Evolutionary conservation across 495 filamentous ascomycete genomes (phyloP).

Genomic region (Penicillium paradoxum): DNA sequence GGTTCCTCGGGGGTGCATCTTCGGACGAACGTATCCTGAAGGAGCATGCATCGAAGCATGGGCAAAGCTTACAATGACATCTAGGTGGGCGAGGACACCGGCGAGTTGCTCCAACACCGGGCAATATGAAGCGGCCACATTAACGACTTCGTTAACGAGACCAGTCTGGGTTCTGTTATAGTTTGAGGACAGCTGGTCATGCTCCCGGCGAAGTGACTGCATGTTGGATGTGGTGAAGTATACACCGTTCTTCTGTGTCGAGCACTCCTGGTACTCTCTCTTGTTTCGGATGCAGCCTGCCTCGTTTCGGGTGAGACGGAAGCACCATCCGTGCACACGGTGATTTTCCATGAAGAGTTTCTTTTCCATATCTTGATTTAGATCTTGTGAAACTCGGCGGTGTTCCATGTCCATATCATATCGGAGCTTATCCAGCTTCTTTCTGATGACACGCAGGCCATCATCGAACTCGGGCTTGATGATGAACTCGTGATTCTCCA

Average conservation of each 20-base stretch:
- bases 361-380: slow-evolving; percentile 94
- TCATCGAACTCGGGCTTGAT: slow-evolving; percentile 99
- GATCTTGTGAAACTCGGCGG: slow-evolving; percentile 65
- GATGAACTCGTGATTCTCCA: slow-evolving; percentile 96
- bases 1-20: slow-evolving; percentile 82
- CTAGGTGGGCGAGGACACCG: slow-evolving; percentile 84
- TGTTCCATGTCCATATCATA: slow-evolving; percentile 84
- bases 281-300: slow-evolving; percentile 91
- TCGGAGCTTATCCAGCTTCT: slow-evolving; percentile 80
- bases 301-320: slow-evolving; percentile 87
- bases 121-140: slow-evolving; percentile 89
- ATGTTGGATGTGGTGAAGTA: slow-evolving; percentile 93
- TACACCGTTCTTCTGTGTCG: slow-evolving; percentile 97
- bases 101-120: slow-evolving; percentile 90
- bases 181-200: slow-evolving; percentile 89
- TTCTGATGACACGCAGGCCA: slow-evolving; percentile 76
- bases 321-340: slow-evolving; percentile 92
- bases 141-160: slow-evolving; percentile 87
- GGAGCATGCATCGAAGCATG: slow-evolving; percentile 94
- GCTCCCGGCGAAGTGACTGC: slow-evolving; percentile 77
- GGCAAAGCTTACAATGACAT: slow-evolving; percentile 94
- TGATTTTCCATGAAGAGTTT: slow-evolving; percentile 98
- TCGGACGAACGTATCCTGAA: slow-evolving; percentile 83
- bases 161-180: slow-evolving; percentile 95
- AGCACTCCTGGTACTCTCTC: slow-evolving; percentile 85